A percentile compares a stretch with the other conserved stretches of the same genome.
Conservation (phyloP, 2,329 filamentous ascomycete species). For the Pestalotiopsis fici region DNA sequence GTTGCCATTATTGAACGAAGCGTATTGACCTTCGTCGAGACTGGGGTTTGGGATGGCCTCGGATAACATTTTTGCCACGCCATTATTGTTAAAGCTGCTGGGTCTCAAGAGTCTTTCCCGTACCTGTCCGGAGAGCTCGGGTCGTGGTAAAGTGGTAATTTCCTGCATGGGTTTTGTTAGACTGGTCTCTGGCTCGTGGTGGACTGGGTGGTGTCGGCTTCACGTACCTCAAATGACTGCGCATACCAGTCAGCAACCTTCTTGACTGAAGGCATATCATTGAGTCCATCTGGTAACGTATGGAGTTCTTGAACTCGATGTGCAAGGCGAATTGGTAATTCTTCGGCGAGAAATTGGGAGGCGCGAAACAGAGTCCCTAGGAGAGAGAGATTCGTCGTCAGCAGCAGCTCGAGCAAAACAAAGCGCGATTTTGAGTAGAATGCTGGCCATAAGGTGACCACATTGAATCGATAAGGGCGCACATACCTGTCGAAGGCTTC, state of each 20-base stretch:
- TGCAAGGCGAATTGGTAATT: slow-evolving; percentile 93
- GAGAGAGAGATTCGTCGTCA: slow-evolving; percentile 1
- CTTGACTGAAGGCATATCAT: slow-evolving; percentile 95
- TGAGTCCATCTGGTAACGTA: slow-evolving; percentile 90
- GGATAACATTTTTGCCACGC: slow-evolving; percentile 65
- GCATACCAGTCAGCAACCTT: slow-evolving; percentile 98
- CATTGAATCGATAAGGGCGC: neutral
- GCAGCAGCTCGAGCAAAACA: slow-evolving; percentile 11
- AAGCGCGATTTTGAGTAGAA: neutral
- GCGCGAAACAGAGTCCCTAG: slow-evolving; percentile 95
- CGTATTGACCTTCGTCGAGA: slow-evolving; percentile 80
- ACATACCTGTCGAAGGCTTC: slow-evolving; percentile 82
- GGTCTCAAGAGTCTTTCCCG: slow-evolving; percentile 77
- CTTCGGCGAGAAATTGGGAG: slow-evolving; percentile 97
- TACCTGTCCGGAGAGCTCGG: slow-evolving; percentile 73
- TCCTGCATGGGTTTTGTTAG: slow-evolving; percentile 59
- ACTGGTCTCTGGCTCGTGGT: slow-evolving; percentile 13
- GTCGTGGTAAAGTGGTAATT: slow-evolving; percentile 84
- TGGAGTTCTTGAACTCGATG: slow-evolving; percentile 95
- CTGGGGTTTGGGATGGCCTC: slow-evolving; percentile 90
- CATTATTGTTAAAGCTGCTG: slow-evolving; percentile 53
- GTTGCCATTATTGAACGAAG: slow-evolving; percentile 53
- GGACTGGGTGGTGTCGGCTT: neutral
- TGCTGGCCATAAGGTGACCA: neutral
- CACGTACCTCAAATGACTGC: slow-evolving; percentile 92